phyloP scores from a whole-genome alignment of 164 flowering plant genomes.

The Cinnamomum micranthum region DNA sequence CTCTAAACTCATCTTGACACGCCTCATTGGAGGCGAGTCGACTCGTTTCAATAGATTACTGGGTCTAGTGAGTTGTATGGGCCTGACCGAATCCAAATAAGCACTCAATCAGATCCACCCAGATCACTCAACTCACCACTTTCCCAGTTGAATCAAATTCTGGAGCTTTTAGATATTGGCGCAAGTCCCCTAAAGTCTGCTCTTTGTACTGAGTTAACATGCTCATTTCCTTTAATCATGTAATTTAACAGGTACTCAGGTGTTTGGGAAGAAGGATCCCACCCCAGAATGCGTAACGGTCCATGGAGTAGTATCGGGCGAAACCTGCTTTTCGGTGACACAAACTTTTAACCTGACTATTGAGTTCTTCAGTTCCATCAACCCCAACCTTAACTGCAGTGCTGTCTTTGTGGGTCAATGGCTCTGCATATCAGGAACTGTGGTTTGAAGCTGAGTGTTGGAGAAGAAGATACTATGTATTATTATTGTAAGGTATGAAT shows the following conservation, averaged over 20 bases:
- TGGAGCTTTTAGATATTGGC: too few species aligned
- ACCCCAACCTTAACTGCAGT: constrained; percentile 22
- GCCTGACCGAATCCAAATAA: too few species aligned
- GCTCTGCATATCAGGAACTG: constrained; percentile 14
- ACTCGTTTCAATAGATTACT: not conserved
- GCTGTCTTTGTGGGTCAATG: constrained; percentile 23
- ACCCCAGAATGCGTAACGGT: constrained; percentile 5
- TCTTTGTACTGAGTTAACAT: not conserved
- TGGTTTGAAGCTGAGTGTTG: not conserved
- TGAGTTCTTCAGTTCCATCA: constrained; percentile 7
- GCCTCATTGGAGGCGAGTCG: too few species aligned
- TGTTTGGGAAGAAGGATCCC: not conserved
- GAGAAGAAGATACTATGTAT: not conserved
- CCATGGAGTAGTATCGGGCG: constrained; percentile 12
- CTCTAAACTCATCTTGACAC: too few species aligned
- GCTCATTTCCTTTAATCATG: not conserved
- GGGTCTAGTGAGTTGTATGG: not conserved
- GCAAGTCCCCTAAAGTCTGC: too few species aligned
- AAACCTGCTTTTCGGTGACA: constrained; percentile 15
- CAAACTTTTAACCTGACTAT: constrained; percentile 19
- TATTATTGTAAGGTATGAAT: not conserved
- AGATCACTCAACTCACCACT: not conserved
- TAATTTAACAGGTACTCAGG: not conserved
- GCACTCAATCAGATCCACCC: too few species aligned
- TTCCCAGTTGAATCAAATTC: not conserved